phyloP scores from a whole-genome alignment of 2,329 filamentous ascomycete genomes.

The Alternaria sp. region DNA sequence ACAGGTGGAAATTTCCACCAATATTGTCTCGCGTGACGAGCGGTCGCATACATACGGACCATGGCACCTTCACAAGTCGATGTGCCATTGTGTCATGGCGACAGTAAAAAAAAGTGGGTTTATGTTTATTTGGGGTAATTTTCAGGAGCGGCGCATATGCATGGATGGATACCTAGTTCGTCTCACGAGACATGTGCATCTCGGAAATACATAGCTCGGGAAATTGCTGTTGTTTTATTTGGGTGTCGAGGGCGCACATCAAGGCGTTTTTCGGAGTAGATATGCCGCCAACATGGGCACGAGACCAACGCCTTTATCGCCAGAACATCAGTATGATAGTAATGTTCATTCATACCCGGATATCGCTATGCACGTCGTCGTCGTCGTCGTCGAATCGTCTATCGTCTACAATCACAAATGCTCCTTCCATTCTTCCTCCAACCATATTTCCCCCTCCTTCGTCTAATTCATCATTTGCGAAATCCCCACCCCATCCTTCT shows the following conservation, averaged over 20 bases:
- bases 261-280: not conserved
- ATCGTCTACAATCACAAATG: not conserved
- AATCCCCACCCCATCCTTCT: constrained; percentile 18
- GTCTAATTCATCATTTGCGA: constrained; percentile 27
- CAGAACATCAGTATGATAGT: constrained; percentile 3
- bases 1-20: not conserved
- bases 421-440: not conserved
- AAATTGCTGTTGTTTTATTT: not conserved
- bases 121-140: not conserved
- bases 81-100: not conserved
- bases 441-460: not conserved
- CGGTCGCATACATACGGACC: not conserved
- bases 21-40: not conserved
- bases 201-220: not conserved
- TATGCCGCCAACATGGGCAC: not conserved
- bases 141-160: not conserved
- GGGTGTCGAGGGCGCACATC: constrained; percentile 5
- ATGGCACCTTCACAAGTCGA: not conserved
- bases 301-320: not conserved
- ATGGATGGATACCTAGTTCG: constrained; percentile 3
- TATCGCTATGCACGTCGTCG: not conserved
- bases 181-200: not conserved
- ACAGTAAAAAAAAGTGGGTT: constrained; percentile 17
- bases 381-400: not conserved
- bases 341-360: not conserved